These are phyloP conservation scores for Paracoccidioides brasiliensis DNA, from an alignment of 2,329 filamentous ascomycete genomes.

Conservation along the genomic window DNA sequence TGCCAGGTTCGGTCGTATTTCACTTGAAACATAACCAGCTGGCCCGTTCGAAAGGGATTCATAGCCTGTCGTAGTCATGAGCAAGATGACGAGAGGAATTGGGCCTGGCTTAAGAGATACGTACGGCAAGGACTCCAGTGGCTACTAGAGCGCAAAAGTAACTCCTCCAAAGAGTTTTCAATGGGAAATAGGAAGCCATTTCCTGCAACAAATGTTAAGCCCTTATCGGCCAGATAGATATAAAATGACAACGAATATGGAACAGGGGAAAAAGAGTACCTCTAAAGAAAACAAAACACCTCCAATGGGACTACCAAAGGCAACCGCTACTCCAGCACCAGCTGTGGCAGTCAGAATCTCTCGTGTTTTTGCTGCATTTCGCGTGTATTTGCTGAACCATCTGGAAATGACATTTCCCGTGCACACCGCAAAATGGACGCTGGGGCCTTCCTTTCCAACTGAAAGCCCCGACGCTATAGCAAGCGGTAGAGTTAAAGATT, in stretches of 20 bases:
- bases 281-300: slow-evolving; percentile 93
- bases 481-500: slow-evolving; percentile 78
- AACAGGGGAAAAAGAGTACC: slow-evolving; percentile 18
- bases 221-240: not conserved
- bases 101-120: slow-evolving; percentile 12
- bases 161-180: slow-evolving; percentile 95
- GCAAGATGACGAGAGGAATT: not conserved
- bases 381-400: slow-evolving; percentile 81
- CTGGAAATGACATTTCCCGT: slow-evolving; percentile 93
- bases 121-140: slow-evolving; percentile 69
- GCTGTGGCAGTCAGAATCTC: slow-evolving; percentile 93
- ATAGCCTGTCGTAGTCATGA: slow-evolving; percentile 45
- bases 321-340: slow-evolving; percentile 87
- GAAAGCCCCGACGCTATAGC: slow-evolving; percentile 89
- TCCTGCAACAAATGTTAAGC: slow-evolving; percentile 38
- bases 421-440: slow-evolving; percentile 97
- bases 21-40: slow-evolving; percentile 98
- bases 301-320: slow-evolving; percentile 93
- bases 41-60: slow-evolving; percentile 94
- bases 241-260: not conserved
- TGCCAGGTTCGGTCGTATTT: slow-evolving; percentile 94
- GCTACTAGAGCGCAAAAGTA: slow-evolving; percentile 96
- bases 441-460: slow-evolving; percentile 93
- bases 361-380: slow-evolving; percentile 83
- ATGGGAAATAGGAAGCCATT: slow-evolving; percentile 90